Conservation (phyloP, 495 filamentous ascomycete species). For the Penicillium herquei region DNA sequence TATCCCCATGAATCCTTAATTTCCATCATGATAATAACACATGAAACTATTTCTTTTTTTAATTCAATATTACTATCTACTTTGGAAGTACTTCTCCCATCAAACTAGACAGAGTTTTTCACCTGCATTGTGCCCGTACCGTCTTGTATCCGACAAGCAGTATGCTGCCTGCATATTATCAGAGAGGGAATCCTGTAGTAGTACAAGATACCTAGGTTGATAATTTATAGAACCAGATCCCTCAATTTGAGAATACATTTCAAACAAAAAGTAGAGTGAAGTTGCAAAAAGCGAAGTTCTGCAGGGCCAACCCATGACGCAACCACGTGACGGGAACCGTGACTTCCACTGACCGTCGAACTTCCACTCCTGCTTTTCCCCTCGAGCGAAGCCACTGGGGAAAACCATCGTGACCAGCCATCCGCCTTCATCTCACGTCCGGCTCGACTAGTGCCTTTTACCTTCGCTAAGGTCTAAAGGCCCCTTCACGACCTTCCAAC, state of each 20-base stretch:
- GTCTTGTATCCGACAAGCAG: background rate
- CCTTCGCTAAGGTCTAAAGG: conserved; percentile 4
- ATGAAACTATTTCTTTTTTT: too few species aligned
- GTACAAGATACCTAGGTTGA: too few species aligned
- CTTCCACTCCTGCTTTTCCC: conserved; percentile 31
- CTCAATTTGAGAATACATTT: too few species aligned
- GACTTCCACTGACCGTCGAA: conserved; percentile 22
- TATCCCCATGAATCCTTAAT: too few species aligned
- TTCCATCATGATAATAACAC: too few species aligned
- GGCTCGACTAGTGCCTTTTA: background rate
- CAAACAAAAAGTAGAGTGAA: background rate
- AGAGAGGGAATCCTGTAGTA: too few species aligned
- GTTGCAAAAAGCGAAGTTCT: conserved; percentile 12
- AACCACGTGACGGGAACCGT: conserved; percentile 42
- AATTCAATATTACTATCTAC: background rate
- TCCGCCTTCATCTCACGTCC: conserved; percentile 11
- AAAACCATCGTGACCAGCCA: conserved; percentile 23
- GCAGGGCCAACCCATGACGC: conserved; percentile 37
- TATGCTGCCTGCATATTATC: too few species aligned
- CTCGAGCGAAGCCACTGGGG: conserved; percentile 22
- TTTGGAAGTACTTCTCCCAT: background rate
- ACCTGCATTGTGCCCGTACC: background rate
- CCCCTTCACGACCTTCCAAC: conserved; percentile 7
- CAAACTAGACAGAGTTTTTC: background rate
- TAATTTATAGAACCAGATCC: too few species aligned